Evolutionary conservation across 2,329 filamentous ascomycete genomes (phyloP).

Genomic region (Penicillium sp.): DNA sequence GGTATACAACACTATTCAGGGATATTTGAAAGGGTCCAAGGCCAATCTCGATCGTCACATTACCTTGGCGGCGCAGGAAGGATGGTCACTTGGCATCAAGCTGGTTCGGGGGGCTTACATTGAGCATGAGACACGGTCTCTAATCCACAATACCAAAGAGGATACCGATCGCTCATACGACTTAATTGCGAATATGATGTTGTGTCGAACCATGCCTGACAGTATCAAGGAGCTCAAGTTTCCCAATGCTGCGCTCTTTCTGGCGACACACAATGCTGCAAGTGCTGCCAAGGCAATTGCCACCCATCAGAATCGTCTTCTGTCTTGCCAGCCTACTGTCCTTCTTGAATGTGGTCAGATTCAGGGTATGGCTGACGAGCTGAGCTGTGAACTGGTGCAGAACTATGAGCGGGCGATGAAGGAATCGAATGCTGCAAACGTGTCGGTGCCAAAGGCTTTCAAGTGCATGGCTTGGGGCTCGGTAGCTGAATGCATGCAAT

Average conservation of each 20-base stretch:
- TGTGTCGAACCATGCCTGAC: slow-evolving; percentile 46
- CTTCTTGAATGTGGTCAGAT: slow-evolving; percentile 70
- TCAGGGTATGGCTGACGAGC: slow-evolving; percentile 88
- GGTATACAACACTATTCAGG: slow-evolving; percentile 50
- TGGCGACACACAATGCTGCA: slow-evolving; percentile 56
- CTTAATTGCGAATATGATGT: slow-evolving; percentile 49
- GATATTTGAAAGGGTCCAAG: slow-evolving; percentile 48
- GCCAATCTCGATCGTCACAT: slow-evolving; percentile 45
- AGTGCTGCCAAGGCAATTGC: slow-evolving; percentile 50
- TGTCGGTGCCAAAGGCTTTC: slow-evolving; percentile 45
- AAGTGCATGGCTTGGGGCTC: slow-evolving; percentile 59
- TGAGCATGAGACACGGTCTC: slow-evolving; percentile 37
- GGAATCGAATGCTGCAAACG: slow-evolving; percentile 33
- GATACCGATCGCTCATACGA: slow-evolving; percentile 52
- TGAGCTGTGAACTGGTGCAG: slow-evolving; percentile 59
- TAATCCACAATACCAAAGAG: slow-evolving; percentile 42
- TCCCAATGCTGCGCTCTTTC: slow-evolving; percentile 48
- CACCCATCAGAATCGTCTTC: slow-evolving; percentile 39
- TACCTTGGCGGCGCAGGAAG: slow-evolving; percentile 39
- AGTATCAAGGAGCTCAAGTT: slow-evolving; percentile 23
- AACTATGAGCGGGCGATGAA: slow-evolving; percentile 25
- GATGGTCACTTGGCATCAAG: slow-evolving; percentile 47
- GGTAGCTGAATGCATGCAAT: slow-evolving; percentile 57
- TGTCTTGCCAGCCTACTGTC: slow-evolving; percentile 38
- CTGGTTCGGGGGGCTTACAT: slow-evolving; percentile 52